These are phyloP conservation scores for Stylosanthes scabra DNA, from an alignment of 331 rosid species.

Conservation along the genomic window DNA sequence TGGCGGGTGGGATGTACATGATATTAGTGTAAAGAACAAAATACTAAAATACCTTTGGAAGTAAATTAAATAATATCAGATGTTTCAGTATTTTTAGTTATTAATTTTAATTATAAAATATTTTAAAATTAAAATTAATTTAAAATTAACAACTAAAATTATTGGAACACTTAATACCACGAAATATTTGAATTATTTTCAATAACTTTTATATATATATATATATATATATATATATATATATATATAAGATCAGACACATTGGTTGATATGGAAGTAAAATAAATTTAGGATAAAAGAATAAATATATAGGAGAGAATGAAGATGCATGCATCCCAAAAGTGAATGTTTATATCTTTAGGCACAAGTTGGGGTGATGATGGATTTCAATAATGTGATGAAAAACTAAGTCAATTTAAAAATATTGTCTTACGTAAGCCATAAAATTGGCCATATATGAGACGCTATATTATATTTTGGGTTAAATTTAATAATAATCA, in stretches of 20 bases:
- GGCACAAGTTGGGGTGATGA: constrained; percentile 32
- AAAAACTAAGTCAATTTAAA: background rate
- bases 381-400: constrained; percentile 31
- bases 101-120: too few species aligned
- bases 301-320: background rate
- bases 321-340: constrained; percentile 41
- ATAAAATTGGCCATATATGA: background rate
- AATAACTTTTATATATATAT: too few species aligned
- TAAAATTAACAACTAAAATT: too few species aligned
- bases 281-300: background rate
- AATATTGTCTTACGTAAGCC: constrained; percentile 22
- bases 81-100: too few species aligned
- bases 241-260: background rate
- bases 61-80: too few species aligned
- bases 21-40: too few species aligned
- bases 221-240: too few species aligned
- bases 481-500: background rate
- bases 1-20: background rate
- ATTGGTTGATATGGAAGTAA: constrained; percentile 19
- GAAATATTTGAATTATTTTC: too few species aligned
- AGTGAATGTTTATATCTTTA: constrained; percentile 31
- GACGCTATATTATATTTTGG: constrained; percentile 29
- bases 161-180: too few species aligned
- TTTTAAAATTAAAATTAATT: too few species aligned
- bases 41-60: too few species aligned